A percentile compares a stretch with the other conserved stretches of the same genome.
Evolutionary conservation across 163 green algal species (phyloP).

Genomic region (Scenedesmus sp.): DNA sequence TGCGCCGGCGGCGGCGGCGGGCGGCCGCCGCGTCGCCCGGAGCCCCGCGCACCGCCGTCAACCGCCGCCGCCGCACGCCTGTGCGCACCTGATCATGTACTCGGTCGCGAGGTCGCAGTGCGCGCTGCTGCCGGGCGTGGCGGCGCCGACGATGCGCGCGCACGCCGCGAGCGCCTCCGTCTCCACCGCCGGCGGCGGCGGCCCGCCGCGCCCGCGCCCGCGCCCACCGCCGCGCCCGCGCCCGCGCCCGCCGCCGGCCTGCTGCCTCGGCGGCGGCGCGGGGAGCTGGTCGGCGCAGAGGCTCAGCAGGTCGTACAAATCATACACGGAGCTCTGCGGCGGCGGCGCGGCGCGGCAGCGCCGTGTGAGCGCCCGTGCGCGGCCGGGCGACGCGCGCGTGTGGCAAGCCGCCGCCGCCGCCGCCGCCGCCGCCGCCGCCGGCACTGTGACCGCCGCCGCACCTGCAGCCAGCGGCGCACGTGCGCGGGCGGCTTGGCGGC

Average conservation of each 20-base stretch:
- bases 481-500: slow-evolving; percentile 25
- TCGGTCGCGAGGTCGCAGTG: slow-evolving; percentile 31
- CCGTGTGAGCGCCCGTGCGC: too few species aligned
- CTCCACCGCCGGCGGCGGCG: slow-evolving; percentile 17
- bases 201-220: not conserved
- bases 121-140: slow-evolving; percentile 25
- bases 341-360: not conserved
- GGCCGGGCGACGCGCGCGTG: too few species aligned
- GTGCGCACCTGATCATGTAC: slow-evolving; percentile 36
- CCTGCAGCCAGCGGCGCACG: slow-evolving; percentile 42
- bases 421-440: too few species aligned
- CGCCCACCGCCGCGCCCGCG: not conserved
- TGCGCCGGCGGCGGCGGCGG: not conserved
- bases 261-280: too few species aligned
- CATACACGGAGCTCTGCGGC: slow-evolving; percentile 28
- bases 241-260: not conserved
- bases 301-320: slow-evolving; percentile 36
- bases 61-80: not conserved
- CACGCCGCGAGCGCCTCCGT: slow-evolving; percentile 38
- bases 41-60: not conserved
- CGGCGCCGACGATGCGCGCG: slow-evolving; percentile 29
- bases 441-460: not conserved
- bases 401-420: too few species aligned
- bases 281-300: slow-evolving; percentile 32
- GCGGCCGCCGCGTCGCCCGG: not conserved